These are phyloP conservation scores for Annulohypoxylon truncatum DNA, from an alignment of 2,329 filamentous ascomycete genomes.

Conservation along the genomic window DNA sequence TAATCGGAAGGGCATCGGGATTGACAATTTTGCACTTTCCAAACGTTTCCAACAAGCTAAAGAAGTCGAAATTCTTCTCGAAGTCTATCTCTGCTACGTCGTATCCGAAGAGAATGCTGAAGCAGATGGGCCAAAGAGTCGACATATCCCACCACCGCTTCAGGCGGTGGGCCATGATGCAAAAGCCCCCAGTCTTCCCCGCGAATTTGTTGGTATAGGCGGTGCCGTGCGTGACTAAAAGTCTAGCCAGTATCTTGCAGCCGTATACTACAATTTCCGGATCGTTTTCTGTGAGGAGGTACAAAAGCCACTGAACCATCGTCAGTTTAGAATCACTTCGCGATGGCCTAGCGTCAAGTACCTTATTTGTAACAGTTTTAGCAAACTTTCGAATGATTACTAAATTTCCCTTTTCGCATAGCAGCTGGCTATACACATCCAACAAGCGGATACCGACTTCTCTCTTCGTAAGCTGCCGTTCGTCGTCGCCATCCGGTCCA, in stretches of 20 bases:
- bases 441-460: constrained; percentile 81
- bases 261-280: constrained; percentile 84
- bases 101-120: constrained; percentile 87
- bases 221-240: constrained; percentile 84
- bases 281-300: constrained; percentile 88
- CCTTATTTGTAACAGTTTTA: constrained; percentile 94
- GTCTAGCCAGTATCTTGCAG: constrained; percentile 82
- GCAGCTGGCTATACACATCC: constrained; percentile 78
- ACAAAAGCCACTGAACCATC: constrained; percentile 80
- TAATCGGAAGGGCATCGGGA: constrained; percentile 81
- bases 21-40: constrained; percentile 75
- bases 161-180: constrained; percentile 83
- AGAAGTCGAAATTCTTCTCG: constrained; percentile 78
- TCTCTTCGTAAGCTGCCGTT: constrained; percentile 67
- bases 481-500: constrained; percentile 48
- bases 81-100: constrained; percentile 82
- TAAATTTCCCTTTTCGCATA: constrained; percentile 78
- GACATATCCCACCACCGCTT: constrained; percentile 91
- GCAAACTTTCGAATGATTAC: constrained; percentile 86
- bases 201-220: constrained; percentile 87
- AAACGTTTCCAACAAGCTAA: constrained; percentile 80
- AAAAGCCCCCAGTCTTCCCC: constrained; percentile 85
- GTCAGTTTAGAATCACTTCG: constrained; percentile 50
- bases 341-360: constrained; percentile 55
- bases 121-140: constrained; percentile 86